Evolutionary conservation across 2,329 filamentous ascomycete species (phyloP).

Genomic region (Fusarium verrucosum): DNA sequence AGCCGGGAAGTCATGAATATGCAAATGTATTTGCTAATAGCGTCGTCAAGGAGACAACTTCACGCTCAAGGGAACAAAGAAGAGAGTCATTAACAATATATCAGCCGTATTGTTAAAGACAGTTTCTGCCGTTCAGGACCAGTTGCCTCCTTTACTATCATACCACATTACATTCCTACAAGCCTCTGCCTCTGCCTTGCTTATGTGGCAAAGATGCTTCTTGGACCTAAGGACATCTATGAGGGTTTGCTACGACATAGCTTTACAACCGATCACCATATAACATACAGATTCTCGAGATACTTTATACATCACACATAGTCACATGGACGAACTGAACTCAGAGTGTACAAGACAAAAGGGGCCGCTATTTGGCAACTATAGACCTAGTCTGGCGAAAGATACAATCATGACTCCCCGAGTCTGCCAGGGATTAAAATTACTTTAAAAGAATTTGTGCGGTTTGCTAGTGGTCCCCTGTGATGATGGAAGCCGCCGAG

Average conservation of each 20-base stretch:
- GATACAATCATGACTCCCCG: conserved; percentile 34
- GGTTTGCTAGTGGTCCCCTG: conserved; percentile 37
- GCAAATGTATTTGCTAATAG: not conserved
- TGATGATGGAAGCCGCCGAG: conserved; percentile 8
- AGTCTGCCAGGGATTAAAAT: conserved; percentile 40
- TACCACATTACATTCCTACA: not conserved
- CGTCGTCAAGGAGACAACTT: not conserved
- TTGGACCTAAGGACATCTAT: not conserved
- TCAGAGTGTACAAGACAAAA: conserved; percentile 11
- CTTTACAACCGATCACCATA: not conserved
- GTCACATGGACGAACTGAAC: not conserved
- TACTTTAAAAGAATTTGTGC: conserved; percentile 38
- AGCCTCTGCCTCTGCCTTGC: not conserved
- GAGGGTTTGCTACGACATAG: not conserved
- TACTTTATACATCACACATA: not conserved
- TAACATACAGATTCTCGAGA: not conserved
- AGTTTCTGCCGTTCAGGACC: not conserved
- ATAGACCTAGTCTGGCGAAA: conserved; percentile 40
- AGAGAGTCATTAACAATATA: not conserved
- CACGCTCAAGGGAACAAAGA: no score
- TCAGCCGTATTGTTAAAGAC: not conserved
- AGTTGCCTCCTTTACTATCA: no score
- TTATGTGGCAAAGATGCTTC: not conserved
- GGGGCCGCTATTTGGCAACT: conserved; percentile 35
- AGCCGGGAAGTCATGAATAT: no score